Evolutionary conservation across 2,329 filamentous ascomycete species (phyloP), one percentile per base, ranked within the genome.

Genomic region (Colletotrichum sp.): DNA sequence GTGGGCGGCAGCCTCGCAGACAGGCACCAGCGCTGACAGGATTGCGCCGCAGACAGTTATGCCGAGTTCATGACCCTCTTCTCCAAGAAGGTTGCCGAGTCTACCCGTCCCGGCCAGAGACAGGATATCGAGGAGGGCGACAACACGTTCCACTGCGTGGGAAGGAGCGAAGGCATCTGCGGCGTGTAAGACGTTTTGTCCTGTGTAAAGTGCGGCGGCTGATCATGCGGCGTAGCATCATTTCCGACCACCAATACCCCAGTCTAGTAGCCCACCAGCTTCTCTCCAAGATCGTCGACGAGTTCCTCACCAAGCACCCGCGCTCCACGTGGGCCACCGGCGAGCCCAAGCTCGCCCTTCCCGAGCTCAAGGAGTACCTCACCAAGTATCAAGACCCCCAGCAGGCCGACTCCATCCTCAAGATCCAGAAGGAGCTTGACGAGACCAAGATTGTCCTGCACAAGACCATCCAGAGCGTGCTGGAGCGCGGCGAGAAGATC

Each of bases 371-470:
- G 84, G 94, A 95, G 56, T 98, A 98, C 85, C 83, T 92, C 64
- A 81, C 82, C 81, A 89, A 89, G 81, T 98, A 96, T 87, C 95
- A 98, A 87, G 94, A 98, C 84, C 96, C 96, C 15, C 89, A 93
- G 82, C 91, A 97, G 86, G 96, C 95, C 79, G 96, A 98, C 87
- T 96, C 93, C 85, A 97, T 98, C 83, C 92, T 95, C 89, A 96
- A 95, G 90, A 98, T 99, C 81, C 96, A 98, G 86, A 94, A 95
- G 87, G 96, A 99, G 88, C 90, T 99, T 77, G 96, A 98, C 82
- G 96, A 98, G 89, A 98, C 96, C 76, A 98, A 98, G 91, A 96
- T 98, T 82, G 94, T 98, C 75, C 89, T 99, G 80, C 96, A 98
- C 88, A 98, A 98, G 91, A 98, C 97, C 60, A 98, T 98, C 81